These are phyloP conservation scores for Emergomyces africanus DNA, from an alignment of 2,329 filamentous ascomycete species.

Conservation along the genomic window DNA sequence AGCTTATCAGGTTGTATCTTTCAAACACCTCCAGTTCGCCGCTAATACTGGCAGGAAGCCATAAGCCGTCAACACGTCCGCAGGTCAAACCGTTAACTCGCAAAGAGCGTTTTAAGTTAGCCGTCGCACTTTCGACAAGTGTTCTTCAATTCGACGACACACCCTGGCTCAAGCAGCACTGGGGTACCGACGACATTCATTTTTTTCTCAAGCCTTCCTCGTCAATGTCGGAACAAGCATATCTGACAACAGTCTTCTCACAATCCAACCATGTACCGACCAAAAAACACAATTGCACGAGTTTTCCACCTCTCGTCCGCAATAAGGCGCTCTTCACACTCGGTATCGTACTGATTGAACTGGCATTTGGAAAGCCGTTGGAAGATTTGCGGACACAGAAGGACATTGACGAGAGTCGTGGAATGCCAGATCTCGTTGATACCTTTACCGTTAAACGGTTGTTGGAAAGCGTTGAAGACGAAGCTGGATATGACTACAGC, in stretches of 20 bases:
- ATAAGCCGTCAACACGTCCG: neutral
- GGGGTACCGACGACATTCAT: slow-evolving; percentile 9
- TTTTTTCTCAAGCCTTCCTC: slow-evolving; percentile 4
- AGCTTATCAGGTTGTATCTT: neutral
- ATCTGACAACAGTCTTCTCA: neutral
- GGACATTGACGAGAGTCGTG: slow-evolving; percentile 6
- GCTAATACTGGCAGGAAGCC: neutral
- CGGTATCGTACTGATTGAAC: slow-evolving; percentile 11
- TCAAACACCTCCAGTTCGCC: neutral
- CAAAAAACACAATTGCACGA: neutral
- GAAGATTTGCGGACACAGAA: slow-evolving; percentile 5
- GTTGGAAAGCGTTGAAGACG: neutral
- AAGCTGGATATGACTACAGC: slow-evolving; percentile 3
- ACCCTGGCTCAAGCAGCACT: slow-evolving; percentile 9
- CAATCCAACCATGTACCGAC: neutral
- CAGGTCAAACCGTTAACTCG: neutral
- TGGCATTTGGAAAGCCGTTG: slow-evolving; percentile 10
- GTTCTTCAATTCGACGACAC: slow-evolving; percentile 12
- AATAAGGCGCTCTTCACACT: slow-evolving; percentile 7
- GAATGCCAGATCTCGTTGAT: slow-evolving; percentile 3
- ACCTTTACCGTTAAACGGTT: slow-evolving; percentile 3
- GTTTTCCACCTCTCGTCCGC: slow-evolving; percentile 2
- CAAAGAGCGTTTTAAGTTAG: slow-evolving; percentile 9
- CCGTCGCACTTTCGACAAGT: slow-evolving; percentile 12
- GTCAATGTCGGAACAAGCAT: neutral